A percentile compares a stretch with the other conserved stretches of the same genome.
These are phyloP conservation scores for Diospyros lotus DNA, from an alignment of 148 eudicot species.

Conservation along the genomic window DNA sequence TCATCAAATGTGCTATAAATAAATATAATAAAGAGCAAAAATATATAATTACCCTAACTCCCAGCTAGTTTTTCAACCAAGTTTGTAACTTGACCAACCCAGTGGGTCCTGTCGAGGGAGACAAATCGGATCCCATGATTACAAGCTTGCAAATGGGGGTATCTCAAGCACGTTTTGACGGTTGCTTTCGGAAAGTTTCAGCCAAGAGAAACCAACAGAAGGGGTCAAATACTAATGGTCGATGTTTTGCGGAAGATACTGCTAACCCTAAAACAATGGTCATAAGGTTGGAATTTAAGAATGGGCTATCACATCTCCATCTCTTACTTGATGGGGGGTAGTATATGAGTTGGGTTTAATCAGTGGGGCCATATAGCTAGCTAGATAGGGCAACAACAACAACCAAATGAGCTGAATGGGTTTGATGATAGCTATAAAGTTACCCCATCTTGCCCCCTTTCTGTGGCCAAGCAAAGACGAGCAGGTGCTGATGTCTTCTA, in stretches of 20 bases:
- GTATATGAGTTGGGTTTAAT: background rate
- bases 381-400: background rate
- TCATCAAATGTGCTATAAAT: too few relatives aligned
- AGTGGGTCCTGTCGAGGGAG: conserved; percentile 4
- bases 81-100: background rate
- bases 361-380: background rate
- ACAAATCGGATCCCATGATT: conserved; percentile 15
- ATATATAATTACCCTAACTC: background rate
- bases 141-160: conserved; percentile 12
- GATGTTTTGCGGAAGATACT: background rate
- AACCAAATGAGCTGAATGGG: background rate
- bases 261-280: background rate
- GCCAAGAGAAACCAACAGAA: background rate
- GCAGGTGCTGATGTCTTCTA: too few relatives aligned
- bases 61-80: background rate
- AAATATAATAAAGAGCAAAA: background rate
- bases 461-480: too few relatives aligned
- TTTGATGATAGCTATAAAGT: background rate
- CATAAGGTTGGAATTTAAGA: too few relatives aligned
- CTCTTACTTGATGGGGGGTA: background rate
- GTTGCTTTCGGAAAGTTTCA: conserved; percentile 7
- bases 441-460: background rate
- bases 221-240: background rate
- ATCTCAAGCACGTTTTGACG: conserved; percentile 2
- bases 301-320: too few relatives aligned